Conservation (phyloP, 495 filamentous ascomycete species). For the Annulohypoxylon maeteangense region DNA sequence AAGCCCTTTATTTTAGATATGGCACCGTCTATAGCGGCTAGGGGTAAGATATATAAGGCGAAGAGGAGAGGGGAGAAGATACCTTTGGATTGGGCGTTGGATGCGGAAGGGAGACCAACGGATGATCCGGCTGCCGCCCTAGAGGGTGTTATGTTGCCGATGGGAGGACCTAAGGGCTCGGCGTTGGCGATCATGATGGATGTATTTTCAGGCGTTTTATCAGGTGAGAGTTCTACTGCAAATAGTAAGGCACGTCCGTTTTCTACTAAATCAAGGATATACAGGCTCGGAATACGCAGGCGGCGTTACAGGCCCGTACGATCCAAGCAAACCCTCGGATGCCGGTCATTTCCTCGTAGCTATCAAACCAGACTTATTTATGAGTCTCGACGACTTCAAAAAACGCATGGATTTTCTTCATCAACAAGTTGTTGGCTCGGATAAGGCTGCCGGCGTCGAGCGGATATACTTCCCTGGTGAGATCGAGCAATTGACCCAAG, state of each 20-base stretch:
- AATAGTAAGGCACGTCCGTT: neutral
- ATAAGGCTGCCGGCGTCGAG: slow-evolving; percentile 76
- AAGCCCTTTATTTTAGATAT: slow-evolving; percentile 78
- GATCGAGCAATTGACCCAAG: slow-evolving; percentile 72
- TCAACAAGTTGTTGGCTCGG: slow-evolving; percentile 67
- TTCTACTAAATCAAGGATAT: neutral
- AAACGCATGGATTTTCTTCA: slow-evolving; percentile 77
- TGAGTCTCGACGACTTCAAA: slow-evolving; percentile 74
- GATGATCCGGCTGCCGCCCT: slow-evolving; percentile 73
- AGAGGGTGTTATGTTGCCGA: slow-evolving; percentile 79
- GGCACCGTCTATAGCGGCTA: slow-evolving; percentile 77
- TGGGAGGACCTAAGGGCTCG: slow-evolving; percentile 81
- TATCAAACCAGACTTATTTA: slow-evolving; percentile 79
- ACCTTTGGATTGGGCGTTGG: slow-evolving; percentile 77
- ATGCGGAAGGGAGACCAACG: slow-evolving; percentile 73
- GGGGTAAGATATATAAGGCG: slow-evolving; percentile 83
- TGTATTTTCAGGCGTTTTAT: slow-evolving; percentile 81
- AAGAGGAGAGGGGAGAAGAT: slow-evolving; percentile 77
- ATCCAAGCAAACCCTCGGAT: slow-evolving; percentile 71
- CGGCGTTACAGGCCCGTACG: slow-evolving; percentile 76
- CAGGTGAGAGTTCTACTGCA: slow-evolving; percentile 53
- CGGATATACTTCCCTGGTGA: slow-evolving; percentile 83
- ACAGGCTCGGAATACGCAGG: slow-evolving; percentile 72
- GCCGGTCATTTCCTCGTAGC: slow-evolving; percentile 82
- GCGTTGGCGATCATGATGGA: slow-evolving; percentile 85